phyloP scores from a whole-genome alignment of 768 basidiomycete genomes.

The Filobasidium wieringae region DNA sequence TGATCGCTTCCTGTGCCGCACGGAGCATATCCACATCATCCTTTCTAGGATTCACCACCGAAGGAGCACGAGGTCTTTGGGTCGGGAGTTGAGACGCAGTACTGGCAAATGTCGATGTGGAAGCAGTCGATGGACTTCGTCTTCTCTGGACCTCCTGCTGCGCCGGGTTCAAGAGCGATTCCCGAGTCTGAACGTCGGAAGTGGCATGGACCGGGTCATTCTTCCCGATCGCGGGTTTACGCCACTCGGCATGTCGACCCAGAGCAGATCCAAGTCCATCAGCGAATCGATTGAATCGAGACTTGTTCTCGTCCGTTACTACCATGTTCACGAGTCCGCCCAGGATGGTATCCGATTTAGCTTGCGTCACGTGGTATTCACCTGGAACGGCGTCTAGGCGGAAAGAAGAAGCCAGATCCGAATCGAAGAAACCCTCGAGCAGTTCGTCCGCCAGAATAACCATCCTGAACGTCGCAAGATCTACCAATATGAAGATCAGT shows the following conservation, averaged over 20 bases:
- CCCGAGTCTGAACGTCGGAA: constrained; percentile 47
- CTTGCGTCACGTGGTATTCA: constrained; percentile 40
- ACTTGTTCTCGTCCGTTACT: constrained; percentile 81
- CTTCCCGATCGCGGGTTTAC: constrained; percentile 68
- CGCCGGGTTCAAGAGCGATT: constrained; percentile 60
- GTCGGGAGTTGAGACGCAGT: constrained; percentile 3
- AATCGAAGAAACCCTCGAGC: constrained; percentile 90
- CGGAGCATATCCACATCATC: constrained; percentile 50
- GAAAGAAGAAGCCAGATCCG: constrained; percentile 81
- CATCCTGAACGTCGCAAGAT: constrained; percentile 68
- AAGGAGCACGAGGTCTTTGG: not conserved
- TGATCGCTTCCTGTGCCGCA: constrained; percentile 66
- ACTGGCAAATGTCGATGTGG: constrained; percentile 21
- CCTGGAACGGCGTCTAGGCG: constrained; percentile 50
- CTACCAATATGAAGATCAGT: constrained; percentile 40
- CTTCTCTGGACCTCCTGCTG: constrained; percentile 24
- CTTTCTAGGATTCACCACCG: constrained; percentile 26
- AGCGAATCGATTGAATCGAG: constrained; percentile 80
- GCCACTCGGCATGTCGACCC: constrained; percentile 60
- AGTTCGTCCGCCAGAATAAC: constrained; percentile 94
- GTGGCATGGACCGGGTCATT: constrained; percentile 50
- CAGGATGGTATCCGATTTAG: constrained; percentile 40
- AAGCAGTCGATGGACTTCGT: constrained; percentile 39
- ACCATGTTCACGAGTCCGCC: constrained; percentile 84
- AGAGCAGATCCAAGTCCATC: constrained; percentile 92